Evolutionary conservation across 805 yeast species (phyloP).

Genomic region (Teunomyces stri): DNA sequence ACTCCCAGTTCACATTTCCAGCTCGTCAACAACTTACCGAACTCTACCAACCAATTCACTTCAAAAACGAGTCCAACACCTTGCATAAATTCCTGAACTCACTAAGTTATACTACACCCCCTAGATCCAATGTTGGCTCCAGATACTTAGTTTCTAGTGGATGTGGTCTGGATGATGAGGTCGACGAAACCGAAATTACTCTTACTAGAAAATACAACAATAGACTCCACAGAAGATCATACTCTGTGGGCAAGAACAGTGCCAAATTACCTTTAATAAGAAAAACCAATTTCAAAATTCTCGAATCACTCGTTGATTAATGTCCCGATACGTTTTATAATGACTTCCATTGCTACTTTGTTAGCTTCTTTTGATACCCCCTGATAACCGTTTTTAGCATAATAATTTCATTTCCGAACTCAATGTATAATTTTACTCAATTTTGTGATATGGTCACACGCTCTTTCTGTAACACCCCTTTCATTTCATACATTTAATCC

Average conservation of each 20-base stretch:
- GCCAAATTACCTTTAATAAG: slow-evolving; percentile 32
- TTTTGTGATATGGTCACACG: background rate
- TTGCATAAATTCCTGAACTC: slow-evolving; percentile 28
- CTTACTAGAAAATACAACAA: slow-evolving; percentile 5
- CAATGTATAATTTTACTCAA: background rate
- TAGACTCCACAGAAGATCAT: slow-evolving; percentile 26
- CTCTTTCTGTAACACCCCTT: background rate
- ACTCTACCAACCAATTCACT: slow-evolving; percentile 30
- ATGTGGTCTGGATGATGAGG: slow-evolving; percentile 8
- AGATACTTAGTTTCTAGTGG: slow-evolving; percentile 18
- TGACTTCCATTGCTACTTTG: background rate
- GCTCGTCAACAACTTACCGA: slow-evolving; percentile 20
- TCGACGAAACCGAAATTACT: slow-evolving; percentile 19
- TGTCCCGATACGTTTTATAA: background rate
- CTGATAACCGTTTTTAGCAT: background rate
- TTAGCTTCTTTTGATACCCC: background rate
- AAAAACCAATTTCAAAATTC: slow-evolving; percentile 29
- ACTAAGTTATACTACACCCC: slow-evolving; percentile 36
- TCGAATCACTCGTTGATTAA: background rate
- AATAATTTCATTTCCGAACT: background rate
- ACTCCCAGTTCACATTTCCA: slow-evolving; percentile 4
- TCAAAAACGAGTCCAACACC: slow-evolving; percentile 25
- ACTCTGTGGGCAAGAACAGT: slow-evolving; percentile 40
- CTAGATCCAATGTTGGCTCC: slow-evolving; percentile 18
- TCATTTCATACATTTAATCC: background rate